Percentiles rank a stretch among this genome's conserved stretches.
Evolutionary conservation across 1,139 yeast genomes (phyloP).

Genomic region (Hyphopichia khmerensis): DNA sequence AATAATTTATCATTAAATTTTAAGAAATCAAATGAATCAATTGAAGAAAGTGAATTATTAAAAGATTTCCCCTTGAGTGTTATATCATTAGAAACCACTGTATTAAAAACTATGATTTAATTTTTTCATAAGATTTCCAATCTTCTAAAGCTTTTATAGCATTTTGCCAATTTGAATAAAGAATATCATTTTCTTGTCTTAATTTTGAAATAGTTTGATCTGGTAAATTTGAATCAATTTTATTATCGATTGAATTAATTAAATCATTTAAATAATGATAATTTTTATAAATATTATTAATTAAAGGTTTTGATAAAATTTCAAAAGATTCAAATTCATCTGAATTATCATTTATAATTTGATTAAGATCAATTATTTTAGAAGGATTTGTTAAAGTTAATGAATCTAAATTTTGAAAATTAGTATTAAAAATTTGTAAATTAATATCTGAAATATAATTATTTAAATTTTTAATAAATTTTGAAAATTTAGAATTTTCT

Average conservation of each 20-base stretch:
- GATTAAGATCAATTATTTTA: conserved; percentile 28
- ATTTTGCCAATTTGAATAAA: conserved; percentile 42
- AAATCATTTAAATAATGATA: conserved; percentile 26
- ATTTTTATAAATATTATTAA: conserved; percentile 27
- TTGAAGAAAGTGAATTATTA: conserved; percentile 17
- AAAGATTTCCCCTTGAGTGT: conserved; percentile 32
- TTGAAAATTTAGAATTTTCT: conserved; percentile 40
- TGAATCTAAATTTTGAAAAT: conserved; percentile 9
- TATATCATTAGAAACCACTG: conserved; percentile 33
- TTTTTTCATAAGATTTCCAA: conserved; percentile 34
- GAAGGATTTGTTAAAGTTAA: conserved; percentile 33
- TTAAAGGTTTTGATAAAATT: conserved; percentile 32
- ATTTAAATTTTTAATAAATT: conserved; percentile 30
- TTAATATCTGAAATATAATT: conserved; percentile 28
- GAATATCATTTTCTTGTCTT: conserved; percentile 34
- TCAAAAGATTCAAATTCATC: conserved; percentile 42
- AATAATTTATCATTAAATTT: conserved; percentile 19
- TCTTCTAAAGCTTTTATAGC: conserved; percentile 48
- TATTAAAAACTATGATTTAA: conserved; percentile 13
- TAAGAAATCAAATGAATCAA: conserved; percentile 5
- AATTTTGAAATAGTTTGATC: conserved; percentile 22
- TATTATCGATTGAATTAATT: conserved; percentile 11
- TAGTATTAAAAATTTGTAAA: conserved; percentile 19
- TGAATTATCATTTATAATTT: conserved; percentile 18
- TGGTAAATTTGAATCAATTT: conserved; percentile 4